Evolutionary conservation across 2,329 filamentous ascomycete species (phyloP).

Genomic region (Graphilbum fragrans): DNA sequence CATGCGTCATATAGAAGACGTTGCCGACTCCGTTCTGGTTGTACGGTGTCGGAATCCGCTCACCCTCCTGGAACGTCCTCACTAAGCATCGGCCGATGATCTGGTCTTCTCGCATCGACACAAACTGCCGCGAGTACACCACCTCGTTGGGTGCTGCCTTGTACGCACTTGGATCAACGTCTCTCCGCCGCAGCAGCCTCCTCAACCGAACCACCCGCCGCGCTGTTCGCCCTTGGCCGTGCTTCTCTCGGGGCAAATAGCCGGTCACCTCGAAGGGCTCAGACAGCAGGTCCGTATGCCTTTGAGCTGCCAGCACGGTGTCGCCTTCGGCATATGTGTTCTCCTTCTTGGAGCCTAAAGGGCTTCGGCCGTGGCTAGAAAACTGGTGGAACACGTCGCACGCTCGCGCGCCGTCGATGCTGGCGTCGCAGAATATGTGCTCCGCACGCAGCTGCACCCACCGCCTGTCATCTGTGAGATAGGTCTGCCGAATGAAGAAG

Average conservation of each 20-base stretch:
- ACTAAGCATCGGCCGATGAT: constrained; percentile 49
- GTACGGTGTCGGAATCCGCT: constrained; percentile 50
- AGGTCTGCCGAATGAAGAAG: constrained; percentile 62
- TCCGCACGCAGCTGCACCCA: constrained; percentile 45
- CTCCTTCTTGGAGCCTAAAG: not conserved
- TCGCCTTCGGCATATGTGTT: constrained; percentile 40
- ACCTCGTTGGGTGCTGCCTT: constrained; percentile 42
- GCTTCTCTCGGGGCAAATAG: too few species aligned
- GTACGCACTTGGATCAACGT: constrained; percentile 20
- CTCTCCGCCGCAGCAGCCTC: constrained; percentile 35
- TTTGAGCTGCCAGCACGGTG: constrained; percentile 38
- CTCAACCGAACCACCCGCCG: constrained; percentile 30
- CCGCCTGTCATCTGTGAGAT: constrained; percentile 43
- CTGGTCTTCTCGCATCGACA: constrained; percentile 20
- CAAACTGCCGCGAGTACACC: constrained; percentile 36
- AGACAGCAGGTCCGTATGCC: constrained; percentile 20
- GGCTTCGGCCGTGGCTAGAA: not conserved
- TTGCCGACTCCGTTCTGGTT: constrained; percentile 52
- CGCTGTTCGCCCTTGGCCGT: too few species aligned
- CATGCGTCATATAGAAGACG: constrained; percentile 47
- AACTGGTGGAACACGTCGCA: not conserved
- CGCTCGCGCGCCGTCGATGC: constrained; percentile 2
- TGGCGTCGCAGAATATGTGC: constrained; percentile 41
- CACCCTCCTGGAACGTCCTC: constrained; percentile 33
- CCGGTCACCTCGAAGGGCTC: constrained; percentile 54